phyloP scores from a whole-genome alignment of 2,329 filamentous ascomycete species.

The Pseudopyrenochaeta lycopersici region DNA sequence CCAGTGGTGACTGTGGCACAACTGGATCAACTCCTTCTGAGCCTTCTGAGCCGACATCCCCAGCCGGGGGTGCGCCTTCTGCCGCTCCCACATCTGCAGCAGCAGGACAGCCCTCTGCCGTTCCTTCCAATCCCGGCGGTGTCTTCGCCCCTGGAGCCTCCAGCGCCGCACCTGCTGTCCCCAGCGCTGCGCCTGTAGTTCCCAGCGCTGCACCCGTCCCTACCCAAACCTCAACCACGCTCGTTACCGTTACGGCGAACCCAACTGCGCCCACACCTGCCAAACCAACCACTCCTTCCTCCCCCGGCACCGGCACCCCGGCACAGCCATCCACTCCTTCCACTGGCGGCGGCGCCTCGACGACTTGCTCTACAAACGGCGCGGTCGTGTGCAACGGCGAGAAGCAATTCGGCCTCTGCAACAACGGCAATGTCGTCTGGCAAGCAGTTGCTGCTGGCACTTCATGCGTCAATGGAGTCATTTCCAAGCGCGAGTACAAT shows the following conservation, averaged over 20 bases:
- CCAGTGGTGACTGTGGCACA: constrained; percentile 29
- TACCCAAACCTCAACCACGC: constrained; percentile 35
- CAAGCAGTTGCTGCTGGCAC: constrained; percentile 56
- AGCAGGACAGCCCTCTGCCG: constrained; percentile 12
- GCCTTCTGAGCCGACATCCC: constrained; percentile 14
- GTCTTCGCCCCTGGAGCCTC: constrained; percentile 45
- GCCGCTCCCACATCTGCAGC: constrained; percentile 6
- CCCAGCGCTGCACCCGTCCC: constrained; percentile 16
- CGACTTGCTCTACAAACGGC: constrained; percentile 45
- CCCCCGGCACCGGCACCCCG: constrained; percentile 18
- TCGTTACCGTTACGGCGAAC: constrained; percentile 37
- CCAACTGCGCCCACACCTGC: constrained; percentile 23
- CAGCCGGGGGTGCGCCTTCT: constrained; percentile 3
- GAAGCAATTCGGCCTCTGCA: constrained; percentile 54
- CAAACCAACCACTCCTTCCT: constrained; percentile 14
- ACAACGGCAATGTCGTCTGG: constrained; percentile 52
- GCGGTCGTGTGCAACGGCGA: constrained; percentile 52
- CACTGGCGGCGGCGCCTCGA: constrained; percentile 18
- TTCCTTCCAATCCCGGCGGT: constrained; percentile 34
- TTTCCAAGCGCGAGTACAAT: constrained; percentile 45
- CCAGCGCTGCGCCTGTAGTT: constrained; percentile 13
- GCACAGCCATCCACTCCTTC: constrained; percentile 17
- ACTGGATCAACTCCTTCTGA: constrained; percentile 25
- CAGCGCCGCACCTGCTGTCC: constrained; percentile 15
- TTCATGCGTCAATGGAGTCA: constrained; percentile 52